Evolutionary conservation across 345 rosid genomes (phyloP).

Genomic region (Populus ilicifolia): DNA sequence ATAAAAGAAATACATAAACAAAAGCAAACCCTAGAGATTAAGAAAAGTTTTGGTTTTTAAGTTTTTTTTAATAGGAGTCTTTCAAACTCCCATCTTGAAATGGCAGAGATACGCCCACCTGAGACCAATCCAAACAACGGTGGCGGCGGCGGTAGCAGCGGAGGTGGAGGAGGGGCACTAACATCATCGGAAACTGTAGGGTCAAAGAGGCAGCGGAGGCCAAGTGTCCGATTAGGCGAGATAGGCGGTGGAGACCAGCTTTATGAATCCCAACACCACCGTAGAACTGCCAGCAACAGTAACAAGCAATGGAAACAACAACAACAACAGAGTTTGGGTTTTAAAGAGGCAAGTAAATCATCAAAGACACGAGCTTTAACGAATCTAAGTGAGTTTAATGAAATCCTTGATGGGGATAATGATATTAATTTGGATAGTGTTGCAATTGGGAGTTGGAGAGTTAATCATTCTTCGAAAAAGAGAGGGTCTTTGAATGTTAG

Average conservation of each 20-base stretch:
- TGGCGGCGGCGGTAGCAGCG: constrained; percentile 28
- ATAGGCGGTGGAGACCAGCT: constrained; percentile 69
- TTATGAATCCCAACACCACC: constrained; percentile 44
- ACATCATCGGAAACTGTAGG: constrained; percentile 54
- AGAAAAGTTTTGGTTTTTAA: not conserved
- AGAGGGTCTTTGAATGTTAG: constrained; percentile 25
- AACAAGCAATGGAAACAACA: constrained; percentile 33
- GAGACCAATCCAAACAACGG: constrained; percentile 50
- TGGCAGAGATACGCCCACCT: constrained; percentile 57
- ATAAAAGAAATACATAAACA: not conserved
- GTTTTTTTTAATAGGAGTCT: not conserved
- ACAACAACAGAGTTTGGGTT: constrained; percentile 13
- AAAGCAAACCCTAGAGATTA: not conserved
- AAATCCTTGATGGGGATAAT: constrained; percentile 52
- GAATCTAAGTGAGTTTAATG: constrained; percentile 44
- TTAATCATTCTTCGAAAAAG: constrained; percentile 45
- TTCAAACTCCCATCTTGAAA: constrained; percentile 6
- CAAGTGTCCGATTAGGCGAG: constrained; percentile 89
- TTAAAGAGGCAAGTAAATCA: constrained; percentile 29
- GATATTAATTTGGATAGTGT: constrained; percentile 47
- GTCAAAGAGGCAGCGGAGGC: constrained; percentile 74
- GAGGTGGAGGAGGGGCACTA: constrained; percentile 18
- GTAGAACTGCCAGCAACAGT: constrained; percentile 27
- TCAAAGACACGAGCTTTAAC: constrained; percentile 61
- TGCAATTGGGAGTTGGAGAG: constrained; percentile 68